phyloP scores from a whole-genome alignment of 2,329 filamentous ascomycete species.

The Tetracladium maxilliforme region DNA sequence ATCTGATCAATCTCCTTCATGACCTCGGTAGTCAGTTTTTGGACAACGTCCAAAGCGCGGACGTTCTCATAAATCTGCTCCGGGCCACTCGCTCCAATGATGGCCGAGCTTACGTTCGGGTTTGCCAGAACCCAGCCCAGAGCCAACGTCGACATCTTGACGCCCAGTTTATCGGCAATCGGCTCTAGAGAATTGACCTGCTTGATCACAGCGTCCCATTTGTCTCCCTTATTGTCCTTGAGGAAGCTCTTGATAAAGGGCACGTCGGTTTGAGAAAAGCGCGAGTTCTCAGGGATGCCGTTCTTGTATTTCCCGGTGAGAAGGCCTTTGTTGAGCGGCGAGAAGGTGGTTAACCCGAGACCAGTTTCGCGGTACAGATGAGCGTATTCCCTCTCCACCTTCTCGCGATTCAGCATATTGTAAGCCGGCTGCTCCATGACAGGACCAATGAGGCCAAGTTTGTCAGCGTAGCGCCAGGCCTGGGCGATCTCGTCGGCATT shows the following conservation, averaged over 20 bases:
- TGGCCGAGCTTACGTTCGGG: constrained; percentile 43
- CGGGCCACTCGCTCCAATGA: constrained; percentile 41
- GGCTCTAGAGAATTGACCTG: constrained; percentile 44
- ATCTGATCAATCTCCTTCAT: constrained; percentile 44
- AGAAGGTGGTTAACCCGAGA: constrained; percentile 48
- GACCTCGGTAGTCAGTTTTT: constrained; percentile 43
- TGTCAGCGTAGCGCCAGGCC: constrained; percentile 45
- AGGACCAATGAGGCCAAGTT: constrained; percentile 44
- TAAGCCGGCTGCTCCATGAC: constrained; percentile 54
- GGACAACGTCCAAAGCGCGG: constrained; percentile 31
- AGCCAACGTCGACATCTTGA: constrained; percentile 38
- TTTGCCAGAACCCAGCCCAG: constrained; percentile 50
- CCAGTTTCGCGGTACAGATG: constrained; percentile 45
- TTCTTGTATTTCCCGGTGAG: constrained; percentile 55
- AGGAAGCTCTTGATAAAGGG: constrained; percentile 26
- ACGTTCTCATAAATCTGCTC: constrained; percentile 47
- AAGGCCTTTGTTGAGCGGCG: constrained; percentile 43
- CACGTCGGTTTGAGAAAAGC: constrained; percentile 38
- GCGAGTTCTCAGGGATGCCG: constrained; percentile 42
- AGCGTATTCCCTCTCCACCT: constrained; percentile 48
- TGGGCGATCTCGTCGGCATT: constrained; percentile 48
- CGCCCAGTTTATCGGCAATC: constrained; percentile 48
- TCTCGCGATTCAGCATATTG: constrained; percentile 45
- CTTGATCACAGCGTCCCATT: constrained; percentile 39
- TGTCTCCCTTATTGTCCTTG: constrained; percentile 26